A percentile compares a stretch with the other conserved stretches of the same genome.
These are phyloP conservation scores for Zasmidium citrigriseum DNA, from an alignment of 2,329 filamentous ascomycete species.

Conservation along the genomic window DNA sequence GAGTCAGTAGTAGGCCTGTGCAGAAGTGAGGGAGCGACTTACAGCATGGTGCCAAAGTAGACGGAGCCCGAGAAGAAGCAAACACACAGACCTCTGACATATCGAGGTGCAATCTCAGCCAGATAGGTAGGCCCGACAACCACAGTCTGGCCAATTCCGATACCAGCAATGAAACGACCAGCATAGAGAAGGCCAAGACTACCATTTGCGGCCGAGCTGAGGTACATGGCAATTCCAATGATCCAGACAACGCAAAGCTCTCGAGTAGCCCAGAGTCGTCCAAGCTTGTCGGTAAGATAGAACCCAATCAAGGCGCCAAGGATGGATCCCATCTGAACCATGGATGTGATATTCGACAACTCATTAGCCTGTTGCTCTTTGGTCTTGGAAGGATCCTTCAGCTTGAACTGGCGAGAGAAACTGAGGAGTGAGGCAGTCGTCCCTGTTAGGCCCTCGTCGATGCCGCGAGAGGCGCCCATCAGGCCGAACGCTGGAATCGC, in stretches of 20 bases:
- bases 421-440: constrained; percentile 56
- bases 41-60: constrained; percentile 69
- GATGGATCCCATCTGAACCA: constrained; percentile 78
- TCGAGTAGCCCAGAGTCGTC: constrained; percentile 45
- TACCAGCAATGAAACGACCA: constrained; percentile 59
- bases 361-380: constrained; percentile 60
- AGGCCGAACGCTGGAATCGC: constrained; percentile 39
- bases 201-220: constrained; percentile 39
- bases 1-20: constrained; percentile 54
- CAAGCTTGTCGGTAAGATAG: constrained; percentile 47
- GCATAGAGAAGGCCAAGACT: constrained; percentile 56
- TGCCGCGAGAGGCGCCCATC: constrained; percentile 71
- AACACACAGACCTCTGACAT: constrained; percentile 68
- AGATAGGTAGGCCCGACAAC: constrained; percentile 56
- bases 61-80: constrained; percentile 69
- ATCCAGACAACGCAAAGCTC: constrained; percentile 46
- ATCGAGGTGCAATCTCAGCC: constrained; percentile 60
- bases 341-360: constrained; percentile 74
- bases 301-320: constrained; percentile 65
- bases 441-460: constrained; percentile 73
- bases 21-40: not conserved
- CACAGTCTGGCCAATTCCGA: constrained; percentile 52
- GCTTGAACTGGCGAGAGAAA: constrained; percentile 61
- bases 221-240: constrained; percentile 45
- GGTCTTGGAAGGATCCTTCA: constrained; percentile 36